phyloP scores from a whole-genome alignment of 768 basidiomycete species.

The Tricholoma flavovirens region DNA sequence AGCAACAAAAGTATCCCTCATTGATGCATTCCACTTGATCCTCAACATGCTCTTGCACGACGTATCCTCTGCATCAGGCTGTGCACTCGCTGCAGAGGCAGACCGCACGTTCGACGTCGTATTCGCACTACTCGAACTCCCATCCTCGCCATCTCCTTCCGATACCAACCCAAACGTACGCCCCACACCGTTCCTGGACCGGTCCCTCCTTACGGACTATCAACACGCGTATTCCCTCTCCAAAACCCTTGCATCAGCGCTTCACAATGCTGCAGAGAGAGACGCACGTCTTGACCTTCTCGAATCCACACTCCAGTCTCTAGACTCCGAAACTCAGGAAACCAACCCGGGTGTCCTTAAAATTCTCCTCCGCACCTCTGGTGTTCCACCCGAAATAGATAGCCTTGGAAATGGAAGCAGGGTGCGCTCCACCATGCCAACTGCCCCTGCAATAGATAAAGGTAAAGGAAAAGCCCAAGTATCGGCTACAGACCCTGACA shows the following conservation, averaged over 20 bases:
- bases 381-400: conserved; percentile 35
- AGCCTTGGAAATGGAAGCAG: conserved; percentile 26
- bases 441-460: conserved; percentile 17
- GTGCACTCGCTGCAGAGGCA: conserved; percentile 37
- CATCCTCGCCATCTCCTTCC: conserved; percentile 23
- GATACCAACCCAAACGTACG: neutral
- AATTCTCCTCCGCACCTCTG: conserved; percentile 59
- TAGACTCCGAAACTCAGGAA: conserved; percentile 25
- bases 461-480: conserved; percentile 36
- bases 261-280: conserved; percentile 42
- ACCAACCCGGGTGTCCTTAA: conserved; percentile 54
- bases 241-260: conserved; percentile 38
- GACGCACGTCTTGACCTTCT: conserved; percentile 56
- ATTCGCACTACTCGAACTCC: conserved; percentile 51
- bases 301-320: conserved; percentile 41
- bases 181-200: conserved; percentile 58
- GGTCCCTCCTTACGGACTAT: conserved; percentile 65
- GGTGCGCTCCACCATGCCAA: conserved; percentile 4
- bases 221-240: conserved; percentile 61
- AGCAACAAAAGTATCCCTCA: conserved; percentile 63
- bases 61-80: conserved; percentile 37
- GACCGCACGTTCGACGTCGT: conserved; percentile 55
- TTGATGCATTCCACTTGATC: conserved; percentile 65
- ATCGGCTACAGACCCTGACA: conserved; percentile 28
- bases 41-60: conserved; percentile 44